phyloP scores from a whole-genome alignment of 179 eudicot species.

The Drosera spatulata region DNA sequence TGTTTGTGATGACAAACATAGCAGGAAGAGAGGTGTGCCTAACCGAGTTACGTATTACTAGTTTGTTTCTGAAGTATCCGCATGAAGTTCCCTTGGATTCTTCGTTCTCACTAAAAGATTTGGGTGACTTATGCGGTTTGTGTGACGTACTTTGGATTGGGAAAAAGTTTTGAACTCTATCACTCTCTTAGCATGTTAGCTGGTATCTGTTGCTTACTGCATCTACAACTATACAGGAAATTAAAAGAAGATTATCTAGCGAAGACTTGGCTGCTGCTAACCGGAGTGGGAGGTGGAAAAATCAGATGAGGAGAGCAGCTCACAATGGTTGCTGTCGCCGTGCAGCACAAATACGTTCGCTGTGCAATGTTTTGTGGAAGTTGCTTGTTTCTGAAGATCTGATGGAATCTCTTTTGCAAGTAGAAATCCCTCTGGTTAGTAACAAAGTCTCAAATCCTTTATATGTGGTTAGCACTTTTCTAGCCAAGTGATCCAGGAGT shows the following conservation, averaged over 20 bases:
- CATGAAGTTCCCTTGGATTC: too few species aligned
- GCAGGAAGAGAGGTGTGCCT: too few species aligned
- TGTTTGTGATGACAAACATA: too few species aligned
- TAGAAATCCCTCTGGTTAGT: slow-evolving; percentile 79
- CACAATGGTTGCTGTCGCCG: slow-evolving; percentile 98
- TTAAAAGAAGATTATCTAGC: slow-evolving; percentile 69
- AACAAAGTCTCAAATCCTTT: too few species aligned
- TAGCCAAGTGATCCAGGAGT: too few species aligned
- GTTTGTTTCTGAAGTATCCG: too few species aligned
- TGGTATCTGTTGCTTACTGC: neutral
- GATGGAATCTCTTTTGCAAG: slow-evolving; percentile 49
- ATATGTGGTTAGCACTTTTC: too few species aligned
- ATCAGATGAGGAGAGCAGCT: slow-evolving; percentile 92
- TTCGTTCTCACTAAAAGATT: too few species aligned
- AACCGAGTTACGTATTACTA: too few species aligned
- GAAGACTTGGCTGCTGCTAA: slow-evolving; percentile 84
- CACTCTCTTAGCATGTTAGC: neutral
- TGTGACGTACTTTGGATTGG: too few species aligned
- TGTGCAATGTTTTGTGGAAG: slow-evolving; percentile 79
- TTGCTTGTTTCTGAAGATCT: slow-evolving; percentile 78
- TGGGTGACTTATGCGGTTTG: too few species aligned
- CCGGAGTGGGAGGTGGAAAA: slow-evolving; percentile 92
- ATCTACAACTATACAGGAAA: slow-evolving; percentile 42
- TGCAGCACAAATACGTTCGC: slow-evolving; percentile 74
- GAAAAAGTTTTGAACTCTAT: too few species aligned